These are phyloP conservation scores for Diaporthe ampelina DNA, from an alignment of 2,329 filamentous ascomycete genomes.

Conservation along the genomic window DNA sequence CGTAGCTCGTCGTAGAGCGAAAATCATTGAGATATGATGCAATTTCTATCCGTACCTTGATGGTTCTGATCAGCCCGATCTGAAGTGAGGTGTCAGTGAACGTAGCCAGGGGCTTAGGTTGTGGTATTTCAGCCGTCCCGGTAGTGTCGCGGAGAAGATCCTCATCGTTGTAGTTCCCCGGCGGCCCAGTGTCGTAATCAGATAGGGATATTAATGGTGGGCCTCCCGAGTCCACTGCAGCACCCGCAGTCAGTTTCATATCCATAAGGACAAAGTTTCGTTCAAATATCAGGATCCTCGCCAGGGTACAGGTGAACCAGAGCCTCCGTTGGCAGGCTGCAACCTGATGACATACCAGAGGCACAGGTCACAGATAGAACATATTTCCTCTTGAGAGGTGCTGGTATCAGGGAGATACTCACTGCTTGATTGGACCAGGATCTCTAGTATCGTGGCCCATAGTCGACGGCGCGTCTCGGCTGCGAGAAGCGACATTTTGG, in stretches of 20 bases:
- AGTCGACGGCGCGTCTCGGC: conserved; percentile 64
- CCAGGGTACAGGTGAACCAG: too few species aligned
- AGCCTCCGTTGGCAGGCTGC: too few species aligned
- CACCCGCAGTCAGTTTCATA: too few species aligned
- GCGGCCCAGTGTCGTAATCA: conserved; percentile 64
- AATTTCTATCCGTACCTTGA: conserved; percentile 59
- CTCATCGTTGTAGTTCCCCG: conserved; percentile 65
- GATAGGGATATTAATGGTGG: conserved; percentile 58
- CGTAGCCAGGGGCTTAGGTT: conserved; percentile 44
- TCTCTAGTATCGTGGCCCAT: conserved; percentile 67
- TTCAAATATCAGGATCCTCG: too few species aligned
- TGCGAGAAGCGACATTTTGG: conserved; percentile 50
- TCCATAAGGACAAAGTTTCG: too few species aligned
- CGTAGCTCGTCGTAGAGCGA: conserved; percentile 58
- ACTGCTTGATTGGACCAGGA: conserved; percentile 58
- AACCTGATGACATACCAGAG: too few species aligned
- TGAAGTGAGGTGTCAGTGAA: conserved; percentile 67
- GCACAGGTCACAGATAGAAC: too few species aligned
- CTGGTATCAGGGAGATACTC: neutral
- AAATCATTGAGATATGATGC: conserved; percentile 63
- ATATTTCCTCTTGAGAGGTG: too few species aligned
- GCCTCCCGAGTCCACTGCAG: conserved; percentile 54
- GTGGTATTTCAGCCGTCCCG: conserved; percentile 43
- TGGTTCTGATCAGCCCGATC: conserved; percentile 60
- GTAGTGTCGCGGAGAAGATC: conserved; percentile 50